Evolutionary conservation across 192 early-diverging fungal species (phyloP).

Genomic region (Linnemannia elongata): DNA sequence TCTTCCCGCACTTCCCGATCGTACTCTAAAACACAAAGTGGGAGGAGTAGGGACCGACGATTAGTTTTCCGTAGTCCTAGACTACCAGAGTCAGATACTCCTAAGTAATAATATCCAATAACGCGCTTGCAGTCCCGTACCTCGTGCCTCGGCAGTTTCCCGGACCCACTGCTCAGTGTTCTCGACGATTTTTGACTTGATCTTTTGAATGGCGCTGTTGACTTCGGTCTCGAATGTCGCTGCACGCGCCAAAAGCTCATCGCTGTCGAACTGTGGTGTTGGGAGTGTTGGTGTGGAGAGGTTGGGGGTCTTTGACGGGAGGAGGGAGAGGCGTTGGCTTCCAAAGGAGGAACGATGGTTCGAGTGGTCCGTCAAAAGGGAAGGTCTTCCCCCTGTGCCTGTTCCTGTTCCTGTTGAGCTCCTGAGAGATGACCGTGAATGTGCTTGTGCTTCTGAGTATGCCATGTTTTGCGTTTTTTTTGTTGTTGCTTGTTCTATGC

Average conservation of each 20-base stretch:
- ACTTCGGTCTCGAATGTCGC: conserved; percentile 39
- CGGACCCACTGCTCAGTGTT: conserved; percentile 41
- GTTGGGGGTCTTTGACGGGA: conserved; percentile 9
- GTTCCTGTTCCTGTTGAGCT: conserved; percentile 9
- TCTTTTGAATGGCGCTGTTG: conserved; percentile 29
- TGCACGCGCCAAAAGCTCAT: conserved; percentile 31
- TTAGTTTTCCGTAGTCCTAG: background rate
- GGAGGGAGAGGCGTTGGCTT: conserved; percentile 32
- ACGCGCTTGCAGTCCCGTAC: background rate
- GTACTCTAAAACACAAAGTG: background rate
- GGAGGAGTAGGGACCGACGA: background rate
- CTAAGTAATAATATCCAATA: background rate
- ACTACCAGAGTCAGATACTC: background rate
- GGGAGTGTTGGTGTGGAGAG: conserved; percentile 9
- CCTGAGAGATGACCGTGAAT: conserved; percentile 1
- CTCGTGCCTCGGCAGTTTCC: conserved; percentile 34
- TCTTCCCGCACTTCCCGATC: conserved; percentile 37
- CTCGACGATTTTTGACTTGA: conserved; percentile 41
- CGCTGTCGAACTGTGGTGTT: conserved; percentile 35
- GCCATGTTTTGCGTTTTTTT: background rate
- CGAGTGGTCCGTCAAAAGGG: conserved; percentile 11
- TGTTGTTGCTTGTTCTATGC: background rate
- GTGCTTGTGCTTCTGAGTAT: background rate
- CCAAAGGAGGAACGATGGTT: conserved; percentile 20
- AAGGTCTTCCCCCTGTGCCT: conserved; percentile 8